Evolutionary conservation across 176 grass and related monocot species (phyloP), one percentile per base, ranked within the genome.

Genomic region (Typha latifolia): DNA sequence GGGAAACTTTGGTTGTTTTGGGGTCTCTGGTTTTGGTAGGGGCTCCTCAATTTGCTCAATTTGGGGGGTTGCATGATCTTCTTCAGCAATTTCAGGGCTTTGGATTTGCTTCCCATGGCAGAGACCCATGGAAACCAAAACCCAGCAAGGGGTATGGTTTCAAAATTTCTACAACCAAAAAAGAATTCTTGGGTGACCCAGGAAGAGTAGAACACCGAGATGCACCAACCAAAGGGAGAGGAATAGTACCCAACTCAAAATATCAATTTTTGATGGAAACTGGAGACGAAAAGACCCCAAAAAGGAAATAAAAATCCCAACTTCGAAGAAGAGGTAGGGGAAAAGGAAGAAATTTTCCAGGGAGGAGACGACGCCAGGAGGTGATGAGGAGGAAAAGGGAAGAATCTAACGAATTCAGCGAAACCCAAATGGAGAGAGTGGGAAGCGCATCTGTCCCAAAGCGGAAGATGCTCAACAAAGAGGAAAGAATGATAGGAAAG

Each of bases 101-200:
- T 61, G 63, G 55, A 62, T 20, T 31, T 75, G 80, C 68, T 90
- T 90, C 63, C 82, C 82, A 69, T 90, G 80, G 82, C 87, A 90
- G 52, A 85, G 62, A 70, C 87, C 87, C 87, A 90, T 90, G 78
- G 66, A 49, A 59, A 61, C 4, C 20, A 59, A 61, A 63, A 77
- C 77, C 71, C 71, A 71, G 85, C 18, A 18, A 49, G 48, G 52
- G 72, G 61, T 51, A 34, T 63, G 62, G 70, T 52, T 67, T 81
- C 67, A 84, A 63, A 12, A 51, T 43, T 29, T 29, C 72, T 49
- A 49, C 14, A 13, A 80, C 85, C 65, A 20, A 27, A 24, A 74
- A 67, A 32, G 62, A 68, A 70, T 21, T 66, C 13, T 2, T 23
- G 55, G 23, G 29, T 32, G 66, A 79, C 53, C 21, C 63, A 21